Base-by-base conservation (phyloP, 805 yeast genomes). In the Cyberlindnera mrakii region DNA sequence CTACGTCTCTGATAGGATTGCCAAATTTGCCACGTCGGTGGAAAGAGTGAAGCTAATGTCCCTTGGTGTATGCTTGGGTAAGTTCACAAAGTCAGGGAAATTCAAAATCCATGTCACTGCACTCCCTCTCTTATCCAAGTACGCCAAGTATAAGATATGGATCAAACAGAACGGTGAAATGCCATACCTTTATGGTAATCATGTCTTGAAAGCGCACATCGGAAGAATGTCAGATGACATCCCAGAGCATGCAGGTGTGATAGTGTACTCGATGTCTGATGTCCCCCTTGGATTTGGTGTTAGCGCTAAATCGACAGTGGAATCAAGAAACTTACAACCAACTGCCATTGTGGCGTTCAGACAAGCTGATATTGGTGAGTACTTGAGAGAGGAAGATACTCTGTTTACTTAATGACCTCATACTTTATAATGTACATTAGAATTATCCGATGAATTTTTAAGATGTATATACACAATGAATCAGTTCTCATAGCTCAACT, bases 331-430 rank as follows among this genome's bases (percentile, higher is more conserved):
- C 59, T 70, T 89, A 55, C 96, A 85, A 62, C 99, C 99, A 44
- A 91, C 95, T 20, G 93, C 82, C 19, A 90, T 93, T 40, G 96
- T 91, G 14, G 96, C 96, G 4, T 91, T 86, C 64, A 82, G 99
- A 75, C 99, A 93, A 64, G 86, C 95, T 52, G 99, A 93, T 70
- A 87, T 93, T 52, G 99, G 99, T 50, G 99, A 93, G 66, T 93
- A 88, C 60, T 74, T 93, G 60, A 89, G 99, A 76, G 98, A 93
- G 58, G 99, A 93, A 72, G 98, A 93, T 65, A 88, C 96, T 33
- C 68, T 91, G 53, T 91, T 91, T 60, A 86, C 96, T 20, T 89
- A 70, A 32, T 41, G 35, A 31, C 33, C 17, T 39, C 33, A 23
- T 23, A 23, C 11, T 17, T 33, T 33, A 10, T 34, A 34, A 34